A percentile compares a stretch with the other conserved stretches of the same genome.
These are phyloP conservation scores for Aspergillus aculeatus DNA, from an alignment of 2,329 filamentous ascomycete species.

Conservation along the genomic window DNA sequence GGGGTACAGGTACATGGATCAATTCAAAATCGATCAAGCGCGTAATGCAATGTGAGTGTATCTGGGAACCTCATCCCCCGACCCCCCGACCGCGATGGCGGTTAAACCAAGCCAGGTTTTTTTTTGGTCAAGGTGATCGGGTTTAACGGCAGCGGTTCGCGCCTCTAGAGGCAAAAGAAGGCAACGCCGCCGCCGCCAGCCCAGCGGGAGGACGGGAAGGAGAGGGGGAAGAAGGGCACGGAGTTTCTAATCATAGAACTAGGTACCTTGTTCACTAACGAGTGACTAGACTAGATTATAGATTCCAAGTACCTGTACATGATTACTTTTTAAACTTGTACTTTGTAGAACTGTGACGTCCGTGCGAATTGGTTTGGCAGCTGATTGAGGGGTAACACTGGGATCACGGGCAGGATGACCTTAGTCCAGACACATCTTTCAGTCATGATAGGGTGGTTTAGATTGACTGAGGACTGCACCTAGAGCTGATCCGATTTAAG, in stretches of 20 bases:
- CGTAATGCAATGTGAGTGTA: constrained; percentile 1
- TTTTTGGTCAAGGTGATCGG: neutral
- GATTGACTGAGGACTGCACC: neutral
- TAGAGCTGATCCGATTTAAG: neutral
- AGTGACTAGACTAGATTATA: too few relatives aligned
- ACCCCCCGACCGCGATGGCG: neutral
- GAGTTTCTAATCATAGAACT: constrained; percentile 17
- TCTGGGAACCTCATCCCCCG: neutral
- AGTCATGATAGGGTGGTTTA: neutral
- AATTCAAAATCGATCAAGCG: neutral
- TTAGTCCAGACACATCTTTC: neutral
- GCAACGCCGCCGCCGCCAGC: too few relatives aligned
- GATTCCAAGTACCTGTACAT: neutral
- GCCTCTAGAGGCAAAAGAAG: neutral
- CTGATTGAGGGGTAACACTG: neutral
- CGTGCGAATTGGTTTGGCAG: neutral
- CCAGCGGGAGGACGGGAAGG: neutral
- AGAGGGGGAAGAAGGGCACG: neutral
- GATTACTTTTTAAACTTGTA: neutral
- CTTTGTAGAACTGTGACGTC: neutral
- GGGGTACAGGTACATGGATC: neutral
- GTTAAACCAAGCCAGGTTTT: neutral
- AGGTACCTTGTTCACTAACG: too few relatives aligned
- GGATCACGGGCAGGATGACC: neutral
- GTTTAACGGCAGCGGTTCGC: constrained; percentile 6